Evolutionary conservation across 169 alveolate species (phyloP).

Genomic region (Hepatocystis sp.): DNA sequence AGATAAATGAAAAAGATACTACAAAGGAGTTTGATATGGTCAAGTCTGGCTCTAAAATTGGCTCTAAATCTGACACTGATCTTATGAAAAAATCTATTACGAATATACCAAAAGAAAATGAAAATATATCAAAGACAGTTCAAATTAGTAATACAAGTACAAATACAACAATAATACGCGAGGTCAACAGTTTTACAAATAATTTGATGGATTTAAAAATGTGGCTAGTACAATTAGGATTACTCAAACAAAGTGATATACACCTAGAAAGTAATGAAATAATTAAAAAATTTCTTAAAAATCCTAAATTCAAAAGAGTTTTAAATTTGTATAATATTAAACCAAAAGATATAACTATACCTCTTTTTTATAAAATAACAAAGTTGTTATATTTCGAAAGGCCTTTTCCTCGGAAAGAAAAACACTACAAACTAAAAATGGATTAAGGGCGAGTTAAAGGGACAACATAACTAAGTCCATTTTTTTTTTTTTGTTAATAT

Average conservation of each 20-base stretch:
- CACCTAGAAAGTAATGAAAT: conserved; percentile 30
- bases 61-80: no score
- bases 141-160: not conserved
- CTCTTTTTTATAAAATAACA: conserved; percentile 67
- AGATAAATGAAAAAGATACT: not conserved
- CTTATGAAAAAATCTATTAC: no score
- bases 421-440: conserved; percentile 18
- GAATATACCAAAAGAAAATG: not conserved
- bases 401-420: conserved; percentile 63
- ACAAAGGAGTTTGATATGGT: not conserved
- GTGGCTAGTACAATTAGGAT: conserved; percentile 39
- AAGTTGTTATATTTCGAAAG: conserved; percentile 64
- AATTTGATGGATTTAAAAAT: conserved; percentile 12
- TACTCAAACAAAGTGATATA: conserved; percentile 26
- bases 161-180: no score
- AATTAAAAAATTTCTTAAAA: conserved; percentile 34
- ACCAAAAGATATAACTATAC: conserved; percentile 41
- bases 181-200: no score
- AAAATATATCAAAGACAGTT: not conserved
- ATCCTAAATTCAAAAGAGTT: conserved; percentile 40
- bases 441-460: not conserved
- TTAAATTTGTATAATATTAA: conserved; percentile 38
- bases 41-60: no score
- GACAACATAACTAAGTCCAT: not conserved
- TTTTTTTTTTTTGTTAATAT: no score